A percentile compares a stretch with the other conserved stretches of the same genome.
Conservation (phyloP, 2,329 filamentous ascomycete genomes). For the Aspergillus intermedius region DNA sequence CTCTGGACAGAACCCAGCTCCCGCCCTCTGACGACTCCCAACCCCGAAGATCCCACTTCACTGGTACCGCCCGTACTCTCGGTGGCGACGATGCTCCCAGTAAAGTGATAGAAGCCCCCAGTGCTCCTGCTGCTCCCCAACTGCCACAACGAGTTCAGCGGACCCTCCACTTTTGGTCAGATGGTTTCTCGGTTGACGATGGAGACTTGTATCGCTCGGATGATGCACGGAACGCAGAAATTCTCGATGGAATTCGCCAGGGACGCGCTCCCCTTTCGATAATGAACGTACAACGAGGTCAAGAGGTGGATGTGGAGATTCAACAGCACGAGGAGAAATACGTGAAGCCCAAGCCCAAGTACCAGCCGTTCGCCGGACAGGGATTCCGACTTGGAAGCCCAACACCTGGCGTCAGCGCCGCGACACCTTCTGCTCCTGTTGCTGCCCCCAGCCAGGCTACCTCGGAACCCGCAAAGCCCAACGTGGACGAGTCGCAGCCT, state of each 20-base stretch:
- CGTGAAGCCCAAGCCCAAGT: conserved; percentile 56
- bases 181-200: conserved; percentile 62
- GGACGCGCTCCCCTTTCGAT: conserved; percentile 58
- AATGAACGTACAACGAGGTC: conserved; percentile 55
- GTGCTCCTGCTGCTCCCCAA: conserved; percentile 30
- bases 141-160: conserved; percentile 49
- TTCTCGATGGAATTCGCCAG: conserved; percentile 57
- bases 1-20: conserved; percentile 20
- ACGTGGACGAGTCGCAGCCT: conserved; percentile 53
- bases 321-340: conserved; percentile 60
- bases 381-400: conserved; percentile 59
- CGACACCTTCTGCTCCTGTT: conserved; percentile 26
- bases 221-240: conserved; percentile 56
- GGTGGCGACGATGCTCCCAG: conserved; percentile 59
- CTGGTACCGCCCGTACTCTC: conserved; percentile 57
- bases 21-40: conserved; percentile 39
- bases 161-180: conserved; percentile 58
- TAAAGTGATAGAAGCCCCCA: conserved; percentile 49
- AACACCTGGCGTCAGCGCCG: conserved; percentile 46
- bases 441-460: conserved; percentile 14
- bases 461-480: conserved; percentile 32
- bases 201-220: conserved; percentile 58
- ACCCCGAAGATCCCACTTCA: conserved; percentile 44
- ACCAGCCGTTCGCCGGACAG: conserved; percentile 55
- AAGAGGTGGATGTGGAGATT: conserved; percentile 60